These are phyloP conservation scores for Amanita muscaria DNA, from an alignment of 768 basidiomycete species.

Conservation along the genomic window DNA sequence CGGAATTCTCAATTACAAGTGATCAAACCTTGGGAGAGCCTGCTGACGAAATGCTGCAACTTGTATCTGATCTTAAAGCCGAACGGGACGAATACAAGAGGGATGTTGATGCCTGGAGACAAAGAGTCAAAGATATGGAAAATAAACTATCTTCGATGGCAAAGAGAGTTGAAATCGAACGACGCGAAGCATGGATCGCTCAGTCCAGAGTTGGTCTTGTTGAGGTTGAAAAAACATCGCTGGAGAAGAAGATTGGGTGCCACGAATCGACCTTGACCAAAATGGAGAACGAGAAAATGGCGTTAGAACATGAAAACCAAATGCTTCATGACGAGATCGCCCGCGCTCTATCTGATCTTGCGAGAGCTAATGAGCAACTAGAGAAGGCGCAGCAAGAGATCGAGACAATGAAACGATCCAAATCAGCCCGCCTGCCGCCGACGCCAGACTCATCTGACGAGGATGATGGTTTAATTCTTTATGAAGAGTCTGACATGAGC, in stretches of 20 bases:
- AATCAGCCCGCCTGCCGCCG: constrained; percentile 40
- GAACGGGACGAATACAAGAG: constrained; percentile 85
- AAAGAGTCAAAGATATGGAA: constrained; percentile 68
- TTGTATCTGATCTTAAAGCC: constrained; percentile 71
- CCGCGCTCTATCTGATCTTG: constrained; percentile 34
- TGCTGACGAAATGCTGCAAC: constrained; percentile 69
- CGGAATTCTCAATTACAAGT: constrained; percentile 27
- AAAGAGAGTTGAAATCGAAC: constrained; percentile 66
- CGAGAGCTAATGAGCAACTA: constrained; percentile 23
- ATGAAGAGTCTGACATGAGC: constrained; percentile 51
- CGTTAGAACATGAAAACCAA: constrained; percentile 19
- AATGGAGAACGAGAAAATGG: constrained; percentile 21
- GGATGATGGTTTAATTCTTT: constrained; percentile 29
- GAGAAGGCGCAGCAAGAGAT: constrained; percentile 10
- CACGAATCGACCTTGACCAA: constrained; percentile 22
- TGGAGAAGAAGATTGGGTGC: constrained; percentile 40
- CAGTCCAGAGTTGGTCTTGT: constrained; percentile 59
- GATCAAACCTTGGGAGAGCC: constrained; percentile 36
- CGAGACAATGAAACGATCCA: constrained; percentile 19
- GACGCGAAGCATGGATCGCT: constrained; percentile 79
- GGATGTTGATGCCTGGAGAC: constrained; percentile 84
- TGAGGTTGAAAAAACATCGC: constrained; percentile 55
- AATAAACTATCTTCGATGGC: constrained; percentile 56
- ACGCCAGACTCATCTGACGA: constrained; percentile 34
- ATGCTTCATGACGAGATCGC: constrained; percentile 28